Percentiles rank a stretch among this genome's conserved stretches.
Conservation (phyloP, 495 filamentous ascomycete genomes). For the Lasiosphaeriaceae sp. region DNA sequence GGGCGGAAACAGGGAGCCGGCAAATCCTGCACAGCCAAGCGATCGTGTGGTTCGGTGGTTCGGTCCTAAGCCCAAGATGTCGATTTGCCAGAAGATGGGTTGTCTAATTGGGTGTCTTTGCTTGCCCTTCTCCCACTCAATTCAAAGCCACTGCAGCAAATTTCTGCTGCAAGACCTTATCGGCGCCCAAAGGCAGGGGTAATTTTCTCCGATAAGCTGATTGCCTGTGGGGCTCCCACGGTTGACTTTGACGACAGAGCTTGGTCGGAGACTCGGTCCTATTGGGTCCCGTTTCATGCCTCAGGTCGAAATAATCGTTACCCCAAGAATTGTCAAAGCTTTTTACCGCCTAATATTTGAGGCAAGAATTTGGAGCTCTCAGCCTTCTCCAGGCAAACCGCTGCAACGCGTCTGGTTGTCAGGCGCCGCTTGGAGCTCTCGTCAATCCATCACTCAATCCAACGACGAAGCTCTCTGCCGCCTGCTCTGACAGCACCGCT, state of each 20-base stretch:
- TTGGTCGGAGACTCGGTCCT: neutral
- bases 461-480: slow-evolving; percentile 30
- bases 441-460: slow-evolving; percentile 17
- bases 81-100: slow-evolving; percentile 17
- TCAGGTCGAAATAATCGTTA: neutral
- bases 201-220: slow-evolving; percentile 21
- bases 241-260: neutral
- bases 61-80: slow-evolving; percentile 16
- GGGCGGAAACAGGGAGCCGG: slow-evolving; percentile 6
- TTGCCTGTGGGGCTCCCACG: slow-evolving; percentile 1
- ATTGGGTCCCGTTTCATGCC: neutral
- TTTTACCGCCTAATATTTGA: slow-evolving; percentile 1
- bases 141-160: slow-evolving; percentile 26
- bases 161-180: slow-evolving; percentile 33
- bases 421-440: slow-evolving; percentile 23
- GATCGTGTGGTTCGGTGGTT: neutral
- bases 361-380: slow-evolving; percentile 14
- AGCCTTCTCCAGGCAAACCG: slow-evolving; percentile 39
- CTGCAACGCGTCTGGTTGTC: slow-evolving; percentile 39
- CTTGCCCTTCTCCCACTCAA: slow-evolving; percentile 15
- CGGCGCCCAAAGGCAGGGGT: slow-evolving; percentile 21
- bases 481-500: slow-evolving; percentile 14
- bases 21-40: slow-evolving; percentile 9
- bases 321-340: neutral
- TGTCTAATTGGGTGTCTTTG: slow-evolving; percentile 26